These are phyloP conservation scores for Volvox reticuliferus DNA, from an alignment of 139 green algal species.

Conservation along the genomic window DNA sequence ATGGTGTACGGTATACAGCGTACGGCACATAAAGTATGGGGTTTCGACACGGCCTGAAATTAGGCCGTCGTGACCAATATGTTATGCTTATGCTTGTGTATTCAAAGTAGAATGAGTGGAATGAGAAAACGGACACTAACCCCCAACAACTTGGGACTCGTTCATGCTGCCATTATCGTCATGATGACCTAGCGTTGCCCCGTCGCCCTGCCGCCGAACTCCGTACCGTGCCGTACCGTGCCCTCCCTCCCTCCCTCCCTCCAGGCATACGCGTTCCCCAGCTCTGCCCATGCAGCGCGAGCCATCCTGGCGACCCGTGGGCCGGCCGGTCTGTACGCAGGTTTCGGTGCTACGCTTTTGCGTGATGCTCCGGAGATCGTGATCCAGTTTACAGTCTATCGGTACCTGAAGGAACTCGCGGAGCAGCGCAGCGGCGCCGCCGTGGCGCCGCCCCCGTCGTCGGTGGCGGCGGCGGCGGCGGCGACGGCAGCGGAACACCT, in stretches of 20 bases:
- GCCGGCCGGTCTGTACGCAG: conserved; percentile 75
- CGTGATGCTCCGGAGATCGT: conserved; percentile 84
- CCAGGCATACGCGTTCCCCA: conserved; percentile 75
- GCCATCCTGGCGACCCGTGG: conserved; percentile 50
- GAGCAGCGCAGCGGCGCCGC: neutral
- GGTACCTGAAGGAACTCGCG: conserved; percentile 57
- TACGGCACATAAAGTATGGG: too few relatives aligned
- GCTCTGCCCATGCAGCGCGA: conserved; percentile 59
- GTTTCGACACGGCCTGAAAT: too few relatives aligned
- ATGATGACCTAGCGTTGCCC: too few relatives aligned
- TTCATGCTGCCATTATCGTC: too few relatives aligned
- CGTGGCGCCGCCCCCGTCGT: neutral
- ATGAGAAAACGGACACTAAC: too few relatives aligned
- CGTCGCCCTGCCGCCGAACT: neutral
- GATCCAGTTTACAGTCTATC: conserved; percentile 84
- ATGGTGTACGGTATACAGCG: too few relatives aligned
- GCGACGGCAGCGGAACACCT: neutral
- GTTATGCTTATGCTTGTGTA: too few relatives aligned
- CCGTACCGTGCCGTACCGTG: too few relatives aligned
- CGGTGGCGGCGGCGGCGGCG: conserved; percentile 13
- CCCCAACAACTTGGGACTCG: too few relatives aligned
- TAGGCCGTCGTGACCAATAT: too few relatives aligned
- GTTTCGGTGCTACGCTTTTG: conserved; percentile 79
- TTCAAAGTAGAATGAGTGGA: too few relatives aligned
- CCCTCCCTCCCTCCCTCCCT: too few relatives aligned